Base-by-base conservation (phyloP, 2,329 filamentous ascomycete genomes). In the Fonsecaea pugnacius region DNA sequence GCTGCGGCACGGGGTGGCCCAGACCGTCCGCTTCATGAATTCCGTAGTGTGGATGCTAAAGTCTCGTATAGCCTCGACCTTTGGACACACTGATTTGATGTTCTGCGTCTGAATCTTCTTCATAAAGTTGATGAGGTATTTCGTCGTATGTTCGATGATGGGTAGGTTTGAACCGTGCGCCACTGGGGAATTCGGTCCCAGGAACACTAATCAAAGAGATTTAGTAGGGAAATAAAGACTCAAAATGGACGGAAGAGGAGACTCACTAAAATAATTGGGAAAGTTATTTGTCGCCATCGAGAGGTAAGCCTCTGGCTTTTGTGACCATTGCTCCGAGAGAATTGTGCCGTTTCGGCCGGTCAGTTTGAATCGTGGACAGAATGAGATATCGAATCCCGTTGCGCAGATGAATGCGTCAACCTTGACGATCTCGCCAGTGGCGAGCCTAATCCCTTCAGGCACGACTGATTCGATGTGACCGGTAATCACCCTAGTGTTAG, bases 401-500 rank as follows among this genome's bases (percentile, higher is more conserved):
- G 58, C 58, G 32, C 58, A 60, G 9, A 60, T n/a, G 21, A 60
- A 36, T 9, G 62, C 69, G 54, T 71, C 74, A 3, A 72, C 67
- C 3, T 70, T 66, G 75, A 73, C 10, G n/a, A 12, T 68, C 18
- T 54, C 51, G 3, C 51, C 51, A 3, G 24, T 54, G 1, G 24
- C 7, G 16, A 35, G 24, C 24, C 10, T 5, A 4, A 78, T 74
- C 1, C 79, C 79, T 2, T 77, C 75, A 63, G 78, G 75, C 0
- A 79, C 82, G 60, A 81, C 76, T 18, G 75, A 73, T 16, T 73
- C 72, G 4, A 82, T 79, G 1, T 76, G 73, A 1, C 79, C 78
- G 67, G 82, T 82, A 63, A 82, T 78, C 0, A 83, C 80, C 65
- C 82, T 78, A 1, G 83, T 79, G 58, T 83, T 83, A 2, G 46